Evolutionary conservation across 1,284 basidiomycete genomes (phyloP), one percentile per base, ranked within the genome.

Genomic region (Ceratobasidium theobromae): DNA sequence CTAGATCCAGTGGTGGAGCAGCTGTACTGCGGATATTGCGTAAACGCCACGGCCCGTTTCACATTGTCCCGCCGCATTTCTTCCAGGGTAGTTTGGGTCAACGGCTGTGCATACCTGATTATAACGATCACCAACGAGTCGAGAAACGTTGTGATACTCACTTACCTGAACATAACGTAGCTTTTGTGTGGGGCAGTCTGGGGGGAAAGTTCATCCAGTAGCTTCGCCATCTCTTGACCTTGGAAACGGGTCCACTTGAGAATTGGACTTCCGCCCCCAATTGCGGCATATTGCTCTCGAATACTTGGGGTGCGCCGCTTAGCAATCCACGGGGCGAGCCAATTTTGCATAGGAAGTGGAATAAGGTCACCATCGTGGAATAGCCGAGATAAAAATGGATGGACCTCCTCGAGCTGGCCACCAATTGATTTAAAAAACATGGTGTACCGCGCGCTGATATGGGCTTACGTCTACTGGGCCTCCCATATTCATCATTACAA

Each of bases 401-500:
- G 81, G 4, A 94, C 95, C 79, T 94, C 92, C 25, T 86, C 78
- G 48, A 93, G 86, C 91, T 93, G 60, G 35, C 33, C 32, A n/a
- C 35, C 66, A 54, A 69, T 48, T 30, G 38, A 40, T 41, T 18
- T 3, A 14, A 40, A 48, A 48, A 52, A 48, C 33, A 45, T 27
- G 55, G 46, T 38, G 30, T 38, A 41, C 6, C 23, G 45, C 27
- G 32, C 28, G 27, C 53, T 57, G 25, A 27, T 14, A 25, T 33
- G 32, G 46, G 76, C 86, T 73, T 74, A 93, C 93, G 54, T 93
- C 97, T 43, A 90, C 86, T 9, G 96, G 96, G 0, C 96, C 96
- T 51, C 96, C 96, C 96, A 99, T 98, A 78, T 98, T 99, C 80
- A 99, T 82, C 89, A 99, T 92, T 33, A 99, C 91, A 68, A 99